Evolutionary conservation across 306 rosid species (phyloP).

Genomic region (Fragaria vesca): DNA sequence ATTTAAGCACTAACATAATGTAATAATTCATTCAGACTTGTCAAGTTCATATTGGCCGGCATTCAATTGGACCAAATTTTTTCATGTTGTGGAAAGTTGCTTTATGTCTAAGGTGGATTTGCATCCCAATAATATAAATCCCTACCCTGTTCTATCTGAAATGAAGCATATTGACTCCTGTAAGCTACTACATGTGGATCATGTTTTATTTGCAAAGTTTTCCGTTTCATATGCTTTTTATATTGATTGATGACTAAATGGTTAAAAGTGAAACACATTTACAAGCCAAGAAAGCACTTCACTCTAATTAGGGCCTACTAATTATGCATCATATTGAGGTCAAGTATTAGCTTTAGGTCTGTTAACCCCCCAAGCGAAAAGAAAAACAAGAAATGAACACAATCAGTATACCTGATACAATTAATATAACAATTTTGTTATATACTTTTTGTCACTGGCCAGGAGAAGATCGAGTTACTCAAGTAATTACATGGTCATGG

Average conservation of each 20-base stretch:
- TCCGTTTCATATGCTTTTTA: neutral
- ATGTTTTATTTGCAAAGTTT: neutral
- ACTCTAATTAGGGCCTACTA: constrained; percentile 1
- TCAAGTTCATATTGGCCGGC: neutral
- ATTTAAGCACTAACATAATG: no score
- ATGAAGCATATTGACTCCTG: neutral
- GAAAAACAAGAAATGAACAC: no score
- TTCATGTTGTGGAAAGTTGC: neutral
- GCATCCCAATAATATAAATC: neutral
- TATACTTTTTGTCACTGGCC: no score
- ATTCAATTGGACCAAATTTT: neutral
- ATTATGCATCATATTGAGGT: neutral
- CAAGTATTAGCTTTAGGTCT: neutral
- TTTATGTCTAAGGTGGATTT: neutral
- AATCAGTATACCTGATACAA: no score
- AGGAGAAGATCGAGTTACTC: no score
- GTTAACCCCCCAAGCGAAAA: neutral
- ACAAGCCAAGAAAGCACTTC: neutral
- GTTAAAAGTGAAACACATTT: constrained; percentile 15
- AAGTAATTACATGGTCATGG: no score
- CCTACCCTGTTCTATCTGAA: neutral
- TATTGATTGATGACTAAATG: constrained; percentile 5
- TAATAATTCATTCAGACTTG: neutral
- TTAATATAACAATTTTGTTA: no score
- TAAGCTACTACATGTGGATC: constrained; percentile 18